Percentiles rank a stretch among this genome's conserved stretches.
Evolutionary conservation across 2,329 filamentous ascomycete species (phyloP).

Genomic region (Aspergillus texensis): DNA sequence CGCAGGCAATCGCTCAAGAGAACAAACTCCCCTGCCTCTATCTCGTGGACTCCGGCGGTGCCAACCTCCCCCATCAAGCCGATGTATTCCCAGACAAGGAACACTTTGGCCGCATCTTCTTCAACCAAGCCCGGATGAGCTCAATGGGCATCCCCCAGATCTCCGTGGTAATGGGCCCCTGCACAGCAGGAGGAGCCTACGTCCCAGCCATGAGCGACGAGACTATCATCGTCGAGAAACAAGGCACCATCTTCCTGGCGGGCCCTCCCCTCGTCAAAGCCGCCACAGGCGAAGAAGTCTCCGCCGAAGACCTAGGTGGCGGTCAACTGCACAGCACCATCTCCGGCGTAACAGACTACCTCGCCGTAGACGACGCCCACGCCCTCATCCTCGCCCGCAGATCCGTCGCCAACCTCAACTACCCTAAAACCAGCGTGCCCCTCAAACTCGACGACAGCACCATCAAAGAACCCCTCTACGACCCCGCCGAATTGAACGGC

Average conservation of each 20-base stretch:
- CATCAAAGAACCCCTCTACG: conserved; percentile 77
- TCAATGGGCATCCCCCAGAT: conserved; percentile 87
- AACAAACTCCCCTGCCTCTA: conserved; percentile 87
- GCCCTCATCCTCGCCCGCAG: conserved; percentile 82
- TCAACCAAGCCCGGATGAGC: conserved; percentile 95
- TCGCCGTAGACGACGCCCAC: conserved; percentile 92
- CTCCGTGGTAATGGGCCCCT: conserved; percentile 94
- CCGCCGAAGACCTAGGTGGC: conserved; percentile 86
- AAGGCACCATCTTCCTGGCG: conserved; percentile 97
- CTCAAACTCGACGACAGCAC: conserved; percentile 23
- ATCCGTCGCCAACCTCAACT: conserved; percentile 87
- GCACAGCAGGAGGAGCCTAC: conserved; percentile 93
- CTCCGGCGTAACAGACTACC: conserved; percentile 91
- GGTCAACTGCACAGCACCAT: conserved; percentile 87
- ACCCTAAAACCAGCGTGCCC: conserved; percentile 59
- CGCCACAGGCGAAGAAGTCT: conserved; percentile 89
- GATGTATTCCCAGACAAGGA: conserved; percentile 95
- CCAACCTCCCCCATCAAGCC: conserved; percentile 91
- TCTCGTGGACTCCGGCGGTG: conserved; percentile 92
- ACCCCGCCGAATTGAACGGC: conserved; percentile 77
- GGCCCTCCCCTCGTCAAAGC: conserved; percentile 94
- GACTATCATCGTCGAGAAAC: conserved; percentile 91
- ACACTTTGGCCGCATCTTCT: conserved; percentile 97
- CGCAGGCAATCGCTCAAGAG: conserved; percentile 86
- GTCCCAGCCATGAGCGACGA: conserved; percentile 98